Evolutionary conservation across 345 rosid genomes (phyloP), one percentile per base, ranked within the genome.

Genomic region (Kandelia obovata): DNA sequence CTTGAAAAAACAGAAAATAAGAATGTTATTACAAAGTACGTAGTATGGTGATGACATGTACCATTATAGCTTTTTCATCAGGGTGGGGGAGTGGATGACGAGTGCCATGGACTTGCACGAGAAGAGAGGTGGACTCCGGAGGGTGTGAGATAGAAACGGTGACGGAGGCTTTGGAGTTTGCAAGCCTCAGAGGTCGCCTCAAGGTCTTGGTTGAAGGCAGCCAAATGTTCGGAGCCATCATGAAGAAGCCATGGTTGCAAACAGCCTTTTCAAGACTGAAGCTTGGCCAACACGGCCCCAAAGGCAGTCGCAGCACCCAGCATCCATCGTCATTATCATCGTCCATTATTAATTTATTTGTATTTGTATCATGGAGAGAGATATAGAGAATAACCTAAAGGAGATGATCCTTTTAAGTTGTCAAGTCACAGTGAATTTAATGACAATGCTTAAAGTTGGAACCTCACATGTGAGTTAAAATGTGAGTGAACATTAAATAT

Each of bases 151-250:
- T 23, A 23, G 58, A 55, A 7, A 82, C 89, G 10, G 27, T 25
- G 9, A 73, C 46, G 2, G 82, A 79, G 19, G 51, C 27, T 3
- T 60, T 19, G 1, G 65, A 76, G 13, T 82, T 35, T 0, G 76
- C 61, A 2, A 82, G 73, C 1, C 62, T 69, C 25, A 82, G 58
- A 1, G 87, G 87, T 1, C 87, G 83, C 2, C 20, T 37, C 0
- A 83, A 67, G 27, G 84, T 81, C 43, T 76, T 76, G 26, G 67
- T 34, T 17, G 70, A 58, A 7, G 84, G 77, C 28, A 64, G 39
- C 88, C 86, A 83, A 3, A 64, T 58, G 17, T 86, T 84, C 5
- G 86, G 88, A 61, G 83, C 69, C 88, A 84, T 84, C 88, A 84
- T 86, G 67, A 82, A 84, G 34, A 78, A 84, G 2, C 89, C 87